Evolutionary conservation across 352 stramenopile genomes (phyloP).

Genomic region (Phytophthora palmivora): DNA sequence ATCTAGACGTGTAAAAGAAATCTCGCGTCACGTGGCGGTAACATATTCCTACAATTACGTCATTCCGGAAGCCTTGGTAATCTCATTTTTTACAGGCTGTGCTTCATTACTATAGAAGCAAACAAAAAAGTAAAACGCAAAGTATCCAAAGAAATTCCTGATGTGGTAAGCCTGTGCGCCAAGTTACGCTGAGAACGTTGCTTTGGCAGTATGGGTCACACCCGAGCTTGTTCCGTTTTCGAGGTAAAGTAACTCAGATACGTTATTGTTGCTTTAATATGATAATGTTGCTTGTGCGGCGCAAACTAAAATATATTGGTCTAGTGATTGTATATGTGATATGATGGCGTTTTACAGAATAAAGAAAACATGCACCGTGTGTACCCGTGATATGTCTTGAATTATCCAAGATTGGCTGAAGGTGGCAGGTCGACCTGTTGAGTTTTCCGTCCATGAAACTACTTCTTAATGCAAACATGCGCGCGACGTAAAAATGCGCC

Average conservation of each 20-base stretch:
- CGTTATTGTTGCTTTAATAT: neutral
- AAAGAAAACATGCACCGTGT: neutral
- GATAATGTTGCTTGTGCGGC: neutral
- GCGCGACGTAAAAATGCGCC: too few relatives aligned
- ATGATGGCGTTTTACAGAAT: neutral
- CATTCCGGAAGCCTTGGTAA: neutral
- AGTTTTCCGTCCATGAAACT: neutral
- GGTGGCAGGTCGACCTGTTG: neutral
- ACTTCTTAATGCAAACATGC: too few relatives aligned
- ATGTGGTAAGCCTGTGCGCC: neutral
- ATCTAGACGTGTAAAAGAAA: neutral
- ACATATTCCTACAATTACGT: constrained; percentile 4
- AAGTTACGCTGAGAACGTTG: neutral
- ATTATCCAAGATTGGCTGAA: neutral
- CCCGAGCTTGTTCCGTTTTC: neutral
- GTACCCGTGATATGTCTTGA: neutral
- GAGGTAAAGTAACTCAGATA: neutral
- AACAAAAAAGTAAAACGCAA: neutral
- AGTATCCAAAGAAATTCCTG: neutral
- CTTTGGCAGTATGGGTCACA: neutral
- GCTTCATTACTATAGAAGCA: neutral
- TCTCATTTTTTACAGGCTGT: neutral
- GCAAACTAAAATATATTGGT: neutral
- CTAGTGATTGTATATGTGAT: neutral
- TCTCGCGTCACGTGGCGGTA: neutral